Percentiles rank a stretch among this genome's conserved stretches.
Evolutionary conservation across 2,329 filamentous ascomycete species (phyloP).

Genomic region (Penicillium sp.): DNA sequence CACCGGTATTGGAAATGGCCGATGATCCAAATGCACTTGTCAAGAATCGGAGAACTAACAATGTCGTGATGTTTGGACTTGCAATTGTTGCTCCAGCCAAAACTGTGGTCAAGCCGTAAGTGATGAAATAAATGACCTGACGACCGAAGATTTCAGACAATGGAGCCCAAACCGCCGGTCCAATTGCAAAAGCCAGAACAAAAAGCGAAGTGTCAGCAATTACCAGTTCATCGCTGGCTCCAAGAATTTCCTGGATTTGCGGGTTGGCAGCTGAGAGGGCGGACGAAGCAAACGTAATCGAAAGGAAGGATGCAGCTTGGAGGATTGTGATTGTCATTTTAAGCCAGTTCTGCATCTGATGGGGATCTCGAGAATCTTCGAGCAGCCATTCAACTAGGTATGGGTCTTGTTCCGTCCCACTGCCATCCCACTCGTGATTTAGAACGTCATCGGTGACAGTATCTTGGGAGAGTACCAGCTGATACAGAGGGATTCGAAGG

Average conservation of each 20-base stretch:
- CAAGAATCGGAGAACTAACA: constrained; percentile 66
- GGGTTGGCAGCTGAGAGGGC: constrained; percentile 1
- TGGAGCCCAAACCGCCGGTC: constrained; percentile 4
- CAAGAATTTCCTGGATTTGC: background rate
- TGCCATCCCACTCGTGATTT: background rate
- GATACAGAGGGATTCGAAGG: constrained; percentile 4
- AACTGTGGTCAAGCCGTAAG: background rate
- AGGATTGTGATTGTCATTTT: constrained; percentile 7
- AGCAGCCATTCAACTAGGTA: constrained; percentile 5
- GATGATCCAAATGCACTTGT: constrained; percentile 60
- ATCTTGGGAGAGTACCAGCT: constrained; percentile 2
- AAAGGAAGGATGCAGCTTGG: constrained; percentile 2
- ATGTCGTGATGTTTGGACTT: constrained; percentile 26
- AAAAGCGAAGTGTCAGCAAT: background rate
- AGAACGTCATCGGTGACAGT: constrained; percentile 5
- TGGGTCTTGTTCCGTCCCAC: background rate
- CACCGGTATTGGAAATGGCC: constrained; percentile 60
- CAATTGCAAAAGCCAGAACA: constrained; percentile 8
- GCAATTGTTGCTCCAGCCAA: background rate
- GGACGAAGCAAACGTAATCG: constrained; percentile 5
- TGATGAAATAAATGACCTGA: constrained; percentile 5
- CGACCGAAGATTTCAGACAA: constrained; percentile 2
- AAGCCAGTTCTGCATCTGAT: constrained; percentile 1
- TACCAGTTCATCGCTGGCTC: background rate
- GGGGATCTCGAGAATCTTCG: background rate